A percentile compares a stretch with the other conserved stretches of the same genome.
Evolutionary conservation across 208 protist genomes (phyloP).

Genomic region (Wallacemonas sp.): DNA sequence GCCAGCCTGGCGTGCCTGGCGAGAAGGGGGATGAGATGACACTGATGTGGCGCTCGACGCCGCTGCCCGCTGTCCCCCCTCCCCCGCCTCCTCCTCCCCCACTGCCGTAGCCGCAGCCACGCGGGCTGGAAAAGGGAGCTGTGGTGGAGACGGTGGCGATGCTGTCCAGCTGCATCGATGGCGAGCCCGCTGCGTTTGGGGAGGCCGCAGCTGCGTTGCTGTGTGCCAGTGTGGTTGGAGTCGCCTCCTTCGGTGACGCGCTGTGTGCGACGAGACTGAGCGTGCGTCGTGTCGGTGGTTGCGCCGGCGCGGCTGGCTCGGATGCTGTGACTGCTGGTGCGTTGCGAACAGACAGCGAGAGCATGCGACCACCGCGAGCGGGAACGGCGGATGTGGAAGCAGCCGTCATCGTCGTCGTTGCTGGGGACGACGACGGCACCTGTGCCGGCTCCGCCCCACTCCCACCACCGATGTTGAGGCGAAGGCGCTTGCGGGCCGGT

Average conservation of each 20-base stretch:
- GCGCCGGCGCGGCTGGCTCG: not conserved
- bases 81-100: too few relatives aligned
- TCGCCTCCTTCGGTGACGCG: too few relatives aligned
- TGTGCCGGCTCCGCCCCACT: not conserved
- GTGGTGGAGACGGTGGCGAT: conserved; percentile 6
- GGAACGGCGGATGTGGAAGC: too few relatives aligned
- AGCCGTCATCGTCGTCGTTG: not conserved
- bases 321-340: too few relatives aligned
- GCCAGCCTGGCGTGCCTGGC: conserved; percentile 4
- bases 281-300: not conserved
- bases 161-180: conserved; percentile 7
- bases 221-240: not conserved
- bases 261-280: not conserved
- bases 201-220: not conserved
- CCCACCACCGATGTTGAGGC: not conserved
- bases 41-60: not conserved
- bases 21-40: conserved; percentile 7
- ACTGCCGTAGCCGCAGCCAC: not conserved
- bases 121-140: conserved; percentile 1
- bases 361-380: not conserved
- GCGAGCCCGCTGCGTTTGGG: not conserved
- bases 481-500: not conserved
- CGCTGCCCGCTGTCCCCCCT: too few relatives aligned
- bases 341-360: not conserved
- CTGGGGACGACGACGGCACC: not conserved